Percentiles rank a stretch among this genome's conserved stretches.
phyloP scores from a whole-genome alignment of 2,329 filamentous ascomycete genomes.

The Aspergillus pseudonomiae region DNA sequence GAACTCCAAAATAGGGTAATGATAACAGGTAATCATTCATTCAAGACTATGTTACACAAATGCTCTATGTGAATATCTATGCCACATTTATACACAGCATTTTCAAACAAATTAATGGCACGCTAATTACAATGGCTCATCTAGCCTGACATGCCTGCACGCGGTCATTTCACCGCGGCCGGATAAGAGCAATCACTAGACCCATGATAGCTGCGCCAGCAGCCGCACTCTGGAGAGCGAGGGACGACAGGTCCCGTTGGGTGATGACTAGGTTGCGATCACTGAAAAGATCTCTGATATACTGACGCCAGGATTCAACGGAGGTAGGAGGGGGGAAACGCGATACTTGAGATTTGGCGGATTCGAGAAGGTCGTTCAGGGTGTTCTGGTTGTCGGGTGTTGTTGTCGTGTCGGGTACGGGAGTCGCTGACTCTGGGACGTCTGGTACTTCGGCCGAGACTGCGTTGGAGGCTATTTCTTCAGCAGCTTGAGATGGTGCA shows the following conservation, averaged over 20 bases:
- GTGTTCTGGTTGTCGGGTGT: slow-evolving; percentile 7
- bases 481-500: not conserved
- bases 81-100: slow-evolving; percentile 7
- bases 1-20: not conserved
- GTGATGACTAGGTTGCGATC: slow-evolving; percentile 65
- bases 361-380: slow-evolving; percentile 15
- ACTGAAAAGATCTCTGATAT: slow-evolving; percentile 64
- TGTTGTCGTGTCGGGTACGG: not conserved
- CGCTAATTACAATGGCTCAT: slow-evolving; percentile 3
- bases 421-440: not conserved
- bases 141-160: slow-evolving; percentile 18
- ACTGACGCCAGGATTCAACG: slow-evolving; percentile 52
- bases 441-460: slow-evolving; percentile 5
- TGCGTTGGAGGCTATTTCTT: not conserved
- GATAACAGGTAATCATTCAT: not conserved
- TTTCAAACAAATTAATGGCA: not conserved
- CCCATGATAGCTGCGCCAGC: slow-evolving; percentile 66
- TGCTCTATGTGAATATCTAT: slow-evolving; percentile 1
- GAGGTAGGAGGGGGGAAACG: slow-evolving; percentile 31
- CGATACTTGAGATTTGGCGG: slow-evolving; percentile 28
- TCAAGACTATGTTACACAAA: slow-evolving; percentile 4
- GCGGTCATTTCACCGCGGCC: slow-evolving; percentile 42
- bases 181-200: slow-evolving; percentile 54
- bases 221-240: slow-evolving; percentile 68
- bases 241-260: slow-evolving; percentile 71